Percentiles rank a stretch among this genome's conserved stretches.
phyloP scores from a whole-genome alignment of 495 filamentous ascomycete species.

The Lasiosphaeris hirsuta region DNA sequence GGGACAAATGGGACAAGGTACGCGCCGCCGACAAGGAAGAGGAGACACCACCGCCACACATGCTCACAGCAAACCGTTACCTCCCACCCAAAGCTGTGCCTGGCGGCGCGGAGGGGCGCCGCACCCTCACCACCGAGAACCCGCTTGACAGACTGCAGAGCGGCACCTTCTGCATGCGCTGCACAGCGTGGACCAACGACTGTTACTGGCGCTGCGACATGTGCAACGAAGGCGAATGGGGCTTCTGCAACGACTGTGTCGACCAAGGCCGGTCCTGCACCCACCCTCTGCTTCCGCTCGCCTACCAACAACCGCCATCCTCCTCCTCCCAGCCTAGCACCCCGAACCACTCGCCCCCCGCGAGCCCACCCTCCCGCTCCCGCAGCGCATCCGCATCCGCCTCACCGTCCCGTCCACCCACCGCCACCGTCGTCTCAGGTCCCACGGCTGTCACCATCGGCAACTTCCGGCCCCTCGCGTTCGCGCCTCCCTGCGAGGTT shows the following conservation, averaged over 20 bases:
- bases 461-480: constrained; percentile 53
- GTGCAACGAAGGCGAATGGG: constrained; percentile 91
- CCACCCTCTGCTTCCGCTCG: constrained; percentile 69
- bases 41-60: constrained; percentile 55
- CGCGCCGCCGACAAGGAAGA: constrained; percentile 20
- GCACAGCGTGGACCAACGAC: constrained; percentile 65
- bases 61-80: constrained; percentile 65
- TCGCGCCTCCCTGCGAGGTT: constrained; percentile 69
- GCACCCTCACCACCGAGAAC: constrained; percentile 58
- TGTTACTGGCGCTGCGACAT: constrained; percentile 79
- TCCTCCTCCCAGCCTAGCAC: too few relatives aligned
- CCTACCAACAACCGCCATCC: constrained; percentile 29
- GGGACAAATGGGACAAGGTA: constrained; percentile 52
- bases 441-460: constrained; percentile 34
- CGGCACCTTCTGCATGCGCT: constrained; percentile 80
- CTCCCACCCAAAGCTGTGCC: constrained; percentile 46
- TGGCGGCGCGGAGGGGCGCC: constrained; percentile 47
- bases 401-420: too few relatives aligned
- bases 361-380: constrained; percentile 14
- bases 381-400: too few relatives aligned
- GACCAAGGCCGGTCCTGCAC: constrained; percentile 73
- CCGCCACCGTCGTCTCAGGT: constrained; percentile 31
- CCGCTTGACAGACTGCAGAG: constrained; percentile 63
- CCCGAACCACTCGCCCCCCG: too few relatives aligned
- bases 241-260: constrained; percentile 80